Evolutionary conservation across 1,284 basidiomycete genomes (phyloP).

Genomic region (Blastosporella zonata): DNA sequence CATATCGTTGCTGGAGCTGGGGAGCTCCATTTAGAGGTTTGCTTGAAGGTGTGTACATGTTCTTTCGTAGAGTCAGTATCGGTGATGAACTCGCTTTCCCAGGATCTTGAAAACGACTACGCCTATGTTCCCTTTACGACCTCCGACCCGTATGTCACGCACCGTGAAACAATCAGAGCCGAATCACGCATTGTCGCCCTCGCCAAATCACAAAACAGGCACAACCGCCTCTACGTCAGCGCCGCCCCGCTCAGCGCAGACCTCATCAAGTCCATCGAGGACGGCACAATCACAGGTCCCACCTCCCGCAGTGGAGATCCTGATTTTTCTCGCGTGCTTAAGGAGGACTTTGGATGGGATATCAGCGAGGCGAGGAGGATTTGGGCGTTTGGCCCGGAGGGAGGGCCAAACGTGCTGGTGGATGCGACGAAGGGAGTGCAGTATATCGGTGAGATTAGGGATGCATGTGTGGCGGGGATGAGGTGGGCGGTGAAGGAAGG

Average conservation of each 20-base stretch:
- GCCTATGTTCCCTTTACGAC: no score
- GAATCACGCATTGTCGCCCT: conserved; percentile 95
- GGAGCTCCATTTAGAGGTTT: no score
- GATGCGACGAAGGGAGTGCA: conserved; percentile 99
- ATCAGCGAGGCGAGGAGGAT: conserved; percentile 99
- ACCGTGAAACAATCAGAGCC: conserved; percentile 96
- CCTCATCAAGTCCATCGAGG: conserved; percentile 66
- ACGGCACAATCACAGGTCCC: conserved; percentile 51
- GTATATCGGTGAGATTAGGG: conserved; percentile 98
- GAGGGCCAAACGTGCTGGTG: conserved; percentile 94
- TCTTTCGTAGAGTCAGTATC: conserved; percentile 24
- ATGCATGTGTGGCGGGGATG: conserved; percentile 98
- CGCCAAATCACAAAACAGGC: conserved; percentile 99
- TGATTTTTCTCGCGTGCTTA: conserved; percentile 92
- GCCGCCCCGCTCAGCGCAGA: conserved; percentile 93
- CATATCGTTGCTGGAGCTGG: conserved; percentile 99
- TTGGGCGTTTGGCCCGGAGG: conserved; percentile 99
- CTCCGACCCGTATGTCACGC: conserved; percentile 87
- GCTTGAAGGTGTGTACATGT: conserved; percentile 74
- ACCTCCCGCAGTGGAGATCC: conserved; percentile 96
- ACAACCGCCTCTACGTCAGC: conserved; percentile 97
- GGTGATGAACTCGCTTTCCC: no score
- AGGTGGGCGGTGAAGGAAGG: conserved; percentile 99
- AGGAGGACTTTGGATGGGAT: conserved; percentile 97
- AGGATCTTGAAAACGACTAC: no score